These are phyloP conservation scores for Anthracocystis panici-leucophaei DNA, from an alignment of 1,284 basidiomycete genomes.

Conservation along the genomic window DNA sequence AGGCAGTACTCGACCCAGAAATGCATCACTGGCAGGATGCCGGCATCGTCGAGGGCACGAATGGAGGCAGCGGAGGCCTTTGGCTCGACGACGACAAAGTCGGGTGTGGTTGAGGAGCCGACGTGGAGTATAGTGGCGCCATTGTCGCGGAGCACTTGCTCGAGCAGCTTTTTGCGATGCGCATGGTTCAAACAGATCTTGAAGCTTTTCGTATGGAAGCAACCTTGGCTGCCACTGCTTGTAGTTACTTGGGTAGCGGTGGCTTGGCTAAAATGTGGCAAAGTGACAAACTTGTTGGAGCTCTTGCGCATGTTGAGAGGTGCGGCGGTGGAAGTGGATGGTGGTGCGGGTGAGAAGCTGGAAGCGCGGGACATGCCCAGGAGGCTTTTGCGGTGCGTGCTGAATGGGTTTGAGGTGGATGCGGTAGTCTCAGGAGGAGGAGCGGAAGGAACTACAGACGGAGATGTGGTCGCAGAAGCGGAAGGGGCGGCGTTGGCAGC, in stretches of 20 bases:
- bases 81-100: constrained; percentile 39
- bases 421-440: not conserved
- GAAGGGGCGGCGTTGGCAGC: not conserved
- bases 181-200: constrained; percentile 31
- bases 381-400: constrained; percentile 26
- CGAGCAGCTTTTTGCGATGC: constrained; percentile 33
- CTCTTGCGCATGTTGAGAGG: constrained; percentile 26
- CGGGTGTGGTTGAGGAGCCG: not conserved
- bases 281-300: constrained; percentile 11
- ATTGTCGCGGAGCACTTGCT: constrained; percentile 26
- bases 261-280: constrained; percentile 24
- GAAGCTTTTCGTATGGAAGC: constrained; percentile 34
- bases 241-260: not conserved
- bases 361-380: constrained; percentile 50
- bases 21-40: constrained; percentile 43
- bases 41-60: constrained; percentile 11
- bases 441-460: constrained; percentile 7
- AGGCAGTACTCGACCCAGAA: constrained; percentile 62
- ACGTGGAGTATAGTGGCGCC: constrained; percentile 31
- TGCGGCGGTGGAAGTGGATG: constrained; percentile 7
- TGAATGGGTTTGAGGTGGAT: constrained; percentile 11
- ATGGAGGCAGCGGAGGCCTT: constrained; percentile 17
- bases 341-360: constrained; percentile 44
- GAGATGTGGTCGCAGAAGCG: constrained; percentile 7
- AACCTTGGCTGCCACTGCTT: not conserved